These are phyloP conservation scores for Tephrocybe rancida DNA, from an alignment of 768 basidiomycete species.

Conservation along the genomic window DNA sequence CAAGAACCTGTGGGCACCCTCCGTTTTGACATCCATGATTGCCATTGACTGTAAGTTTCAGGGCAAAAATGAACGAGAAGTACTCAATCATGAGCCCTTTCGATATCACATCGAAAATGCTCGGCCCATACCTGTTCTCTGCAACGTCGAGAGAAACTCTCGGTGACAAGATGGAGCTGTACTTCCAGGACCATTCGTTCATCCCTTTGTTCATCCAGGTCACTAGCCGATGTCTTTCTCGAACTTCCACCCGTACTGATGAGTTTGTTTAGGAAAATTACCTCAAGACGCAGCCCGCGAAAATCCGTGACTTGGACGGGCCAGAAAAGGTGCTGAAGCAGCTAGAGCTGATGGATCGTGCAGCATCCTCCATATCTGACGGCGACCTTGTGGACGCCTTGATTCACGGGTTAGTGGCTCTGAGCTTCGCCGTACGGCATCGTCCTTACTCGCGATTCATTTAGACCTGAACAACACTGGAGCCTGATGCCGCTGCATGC, in stretches of 20 bases:
- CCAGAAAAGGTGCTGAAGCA: slow-evolving; percentile 70
- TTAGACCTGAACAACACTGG: slow-evolving; percentile 94
- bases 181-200: slow-evolving; percentile 95
- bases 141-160: slow-evolving; percentile 78
- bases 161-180: slow-evolving; percentile 91
- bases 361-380: slow-evolving; percentile 92
- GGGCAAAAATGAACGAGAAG: slow-evolving; percentile 90
- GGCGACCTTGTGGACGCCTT: slow-evolving; percentile 91
- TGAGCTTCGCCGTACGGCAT: neutral
- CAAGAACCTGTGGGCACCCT: slow-evolving; percentile 74
- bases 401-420: slow-evolving; percentile 78
- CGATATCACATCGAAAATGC: slow-evolving; percentile 84
- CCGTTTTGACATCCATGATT: neutral
- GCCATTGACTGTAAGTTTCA: slow-evolving; percentile 28
- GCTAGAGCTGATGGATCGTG: slow-evolving; percentile 81
- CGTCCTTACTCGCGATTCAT: neutral
- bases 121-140: slow-evolving; percentile 92
- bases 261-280: slow-evolving; percentile 82
- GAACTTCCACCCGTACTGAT: neutral
- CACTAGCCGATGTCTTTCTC: neutral
- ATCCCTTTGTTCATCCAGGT: slow-evolving; percentile 96
- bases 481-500: slow-evolving; percentile 92
- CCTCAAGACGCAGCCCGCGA: slow-evolving; percentile 77
- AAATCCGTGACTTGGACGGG: slow-evolving; percentile 56
- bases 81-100: slow-evolving; percentile 91